Evolutionary conservation across 106 monocot genomes (phyloP).

Genomic region (Dendrobium officinale): DNA sequence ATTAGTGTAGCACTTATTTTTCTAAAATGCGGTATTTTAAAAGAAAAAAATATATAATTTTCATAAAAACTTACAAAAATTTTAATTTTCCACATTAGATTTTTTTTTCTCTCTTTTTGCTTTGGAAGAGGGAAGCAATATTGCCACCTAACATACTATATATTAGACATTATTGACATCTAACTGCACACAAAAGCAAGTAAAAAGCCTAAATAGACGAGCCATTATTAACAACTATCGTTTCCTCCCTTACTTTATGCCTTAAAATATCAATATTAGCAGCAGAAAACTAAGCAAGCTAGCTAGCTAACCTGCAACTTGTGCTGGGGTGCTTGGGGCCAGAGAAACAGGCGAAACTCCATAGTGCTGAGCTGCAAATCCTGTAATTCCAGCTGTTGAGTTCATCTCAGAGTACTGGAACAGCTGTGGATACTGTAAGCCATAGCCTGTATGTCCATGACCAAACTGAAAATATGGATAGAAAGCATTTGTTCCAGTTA

Average conservation of each 20-base stretch:
- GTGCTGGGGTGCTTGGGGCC: conserved; percentile 22
- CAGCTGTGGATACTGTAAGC: conserved; percentile 36
- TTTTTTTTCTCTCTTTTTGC: no score
- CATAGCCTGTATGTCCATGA: conserved; percentile 31
- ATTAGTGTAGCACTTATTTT: no score
- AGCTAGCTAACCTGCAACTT: conserved; percentile 30
- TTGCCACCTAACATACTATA: no score
- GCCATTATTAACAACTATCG: no score
- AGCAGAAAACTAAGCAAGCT: not conserved
- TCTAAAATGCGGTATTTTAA: no score
- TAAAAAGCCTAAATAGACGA: no score
- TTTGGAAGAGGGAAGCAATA: no score
- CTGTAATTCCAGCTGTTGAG: conserved; percentile 17
- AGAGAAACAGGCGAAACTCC: conserved; percentile 25
- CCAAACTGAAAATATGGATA: conserved; percentile 38
- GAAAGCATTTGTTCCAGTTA: conserved; percentile 18
- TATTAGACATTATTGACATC: no score
- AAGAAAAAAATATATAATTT: no score
- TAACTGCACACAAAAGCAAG: no score
- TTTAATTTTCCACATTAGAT: no score
- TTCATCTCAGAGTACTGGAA: conserved; percentile 28
- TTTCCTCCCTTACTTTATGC: not conserved
- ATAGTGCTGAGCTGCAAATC: conserved; percentile 36
- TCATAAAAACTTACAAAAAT: no score
- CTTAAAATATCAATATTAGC: not conserved